Conservation (phyloP, 805 yeast species). For the Candida succiphila region DNA sequence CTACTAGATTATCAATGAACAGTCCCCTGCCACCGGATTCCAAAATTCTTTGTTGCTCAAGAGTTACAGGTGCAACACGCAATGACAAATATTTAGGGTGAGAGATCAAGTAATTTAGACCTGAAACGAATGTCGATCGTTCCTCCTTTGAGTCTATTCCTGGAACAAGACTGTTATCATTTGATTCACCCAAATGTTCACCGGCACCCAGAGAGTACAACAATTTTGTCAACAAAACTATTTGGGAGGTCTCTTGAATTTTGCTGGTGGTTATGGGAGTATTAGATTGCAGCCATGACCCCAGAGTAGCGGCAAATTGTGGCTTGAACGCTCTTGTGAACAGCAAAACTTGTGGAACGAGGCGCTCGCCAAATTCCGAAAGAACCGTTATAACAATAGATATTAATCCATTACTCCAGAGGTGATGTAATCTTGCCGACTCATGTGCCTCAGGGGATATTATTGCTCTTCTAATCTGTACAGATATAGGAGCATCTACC, state of each 20-base stretch:
- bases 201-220: slow-evolving; percentile 43
- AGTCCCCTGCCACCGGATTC: slow-evolving; percentile 31
- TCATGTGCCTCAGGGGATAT: slow-evolving; percentile 41
- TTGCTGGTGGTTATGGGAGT: slow-evolving; percentile 38
- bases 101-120: slow-evolving; percentile 63
- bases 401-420: slow-evolving; percentile 84
- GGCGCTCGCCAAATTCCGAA: slow-evolving; percentile 50
- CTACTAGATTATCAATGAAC: slow-evolving; percentile 36
- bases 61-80: slow-evolving; percentile 50
- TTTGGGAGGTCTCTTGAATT: slow-evolving; percentile 58
- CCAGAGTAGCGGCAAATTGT: slow-evolving; percentile 56
- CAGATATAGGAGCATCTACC: slow-evolving; percentile 66
- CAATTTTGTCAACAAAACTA: slow-evolving; percentile 53
- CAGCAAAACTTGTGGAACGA: slow-evolving; percentile 54
- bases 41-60: slow-evolving; percentile 52
- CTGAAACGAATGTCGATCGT: slow-evolving; percentile 47
- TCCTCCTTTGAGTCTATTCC: slow-evolving; percentile 55
- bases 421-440: slow-evolving; percentile 41
- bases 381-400: slow-evolving; percentile 55
- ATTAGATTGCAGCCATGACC: slow-evolving; percentile 50
- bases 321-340: slow-evolving; percentile 53
- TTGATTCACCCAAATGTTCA: slow-evolving; percentile 26
- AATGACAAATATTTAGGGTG: slow-evolving; percentile 81
- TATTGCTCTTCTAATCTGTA: slow-evolving; percentile 55
- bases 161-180: slow-evolving; percentile 27